phyloP scores from a whole-genome alignment of 2,329 filamentous ascomycete species.

The Aspergillus unguis region DNA sequence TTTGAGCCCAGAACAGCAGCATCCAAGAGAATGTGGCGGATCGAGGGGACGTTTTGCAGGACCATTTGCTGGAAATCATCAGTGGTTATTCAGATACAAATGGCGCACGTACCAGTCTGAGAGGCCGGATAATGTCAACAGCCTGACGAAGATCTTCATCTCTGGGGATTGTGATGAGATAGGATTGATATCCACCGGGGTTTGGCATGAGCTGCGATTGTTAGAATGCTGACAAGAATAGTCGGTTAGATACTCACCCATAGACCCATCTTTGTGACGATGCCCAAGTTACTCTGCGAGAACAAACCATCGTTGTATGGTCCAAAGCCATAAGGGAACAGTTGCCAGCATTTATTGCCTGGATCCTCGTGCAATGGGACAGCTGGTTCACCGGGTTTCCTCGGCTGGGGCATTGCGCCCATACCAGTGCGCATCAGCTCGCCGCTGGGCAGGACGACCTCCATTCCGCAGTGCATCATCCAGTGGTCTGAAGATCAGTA shows the following conservation, averaged over 20 bases:
- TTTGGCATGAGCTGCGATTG: neutral
- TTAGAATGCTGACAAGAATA: neutral
- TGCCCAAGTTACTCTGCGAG: constrained; percentile 51
- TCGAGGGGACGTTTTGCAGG: constrained; percentile 49
- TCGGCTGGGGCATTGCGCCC: constrained; percentile 33
- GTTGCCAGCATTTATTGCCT: constrained; percentile 23
- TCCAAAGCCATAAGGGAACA: constrained; percentile 42
- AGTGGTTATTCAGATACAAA: neutral
- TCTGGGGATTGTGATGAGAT: neutral
- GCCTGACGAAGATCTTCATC: neutral
- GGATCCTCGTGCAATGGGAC: neutral
- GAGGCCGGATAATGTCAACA: neutral
- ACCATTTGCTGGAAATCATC: constrained; percentile 26
- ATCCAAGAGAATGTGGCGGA: constrained; percentile 47
- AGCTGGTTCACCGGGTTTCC: neutral
- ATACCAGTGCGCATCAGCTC: constrained; percentile 47
- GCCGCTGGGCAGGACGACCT: constrained; percentile 47
- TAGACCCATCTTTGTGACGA: constrained; percentile 56
- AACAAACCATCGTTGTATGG: constrained; percentile 47
- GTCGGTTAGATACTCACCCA: constrained; percentile 31
- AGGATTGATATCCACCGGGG: neutral
- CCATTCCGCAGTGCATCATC: constrained; percentile 34
- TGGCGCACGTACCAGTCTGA: neutral
- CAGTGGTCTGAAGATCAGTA: neutral
- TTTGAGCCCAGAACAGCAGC: constrained; percentile 41